phyloP scores from a whole-genome alignment of 805 yeast genomes.

The Grigorovia humatica region DNA sequence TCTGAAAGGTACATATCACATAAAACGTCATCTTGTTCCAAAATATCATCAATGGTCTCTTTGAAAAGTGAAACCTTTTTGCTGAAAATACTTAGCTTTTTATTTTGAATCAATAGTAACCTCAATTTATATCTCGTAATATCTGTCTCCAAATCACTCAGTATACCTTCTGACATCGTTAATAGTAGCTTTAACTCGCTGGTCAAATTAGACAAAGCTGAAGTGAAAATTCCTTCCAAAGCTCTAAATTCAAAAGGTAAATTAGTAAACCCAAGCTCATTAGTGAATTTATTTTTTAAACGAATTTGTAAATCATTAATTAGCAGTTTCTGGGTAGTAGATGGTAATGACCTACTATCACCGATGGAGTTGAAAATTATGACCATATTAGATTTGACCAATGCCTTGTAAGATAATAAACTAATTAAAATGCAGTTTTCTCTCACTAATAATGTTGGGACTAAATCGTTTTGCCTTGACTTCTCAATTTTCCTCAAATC shows the following conservation, averaged over 20 bases:
- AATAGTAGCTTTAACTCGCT: slow-evolving; percentile 82
- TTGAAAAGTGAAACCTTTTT: slow-evolving; percentile 77
- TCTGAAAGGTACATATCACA: slow-evolving; percentile 74
- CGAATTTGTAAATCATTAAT: slow-evolving; percentile 16
- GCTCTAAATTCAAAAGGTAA: slow-evolving; percentile 89
- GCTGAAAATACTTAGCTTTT: slow-evolving; percentile 70
- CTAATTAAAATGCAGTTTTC: slow-evolving; percentile 65
- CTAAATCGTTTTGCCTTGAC: slow-evolving; percentile 46
- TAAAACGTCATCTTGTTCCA: slow-evolving; percentile 81
- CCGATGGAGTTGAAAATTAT: slow-evolving; percentile 55
- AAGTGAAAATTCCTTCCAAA: slow-evolving; percentile 72
- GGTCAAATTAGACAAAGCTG: slow-evolving; percentile 66
- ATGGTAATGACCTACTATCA: slow-evolving; percentile 17
- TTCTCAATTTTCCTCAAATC: slow-evolving; percentile 85
- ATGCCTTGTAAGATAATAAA: slow-evolving; percentile 68
- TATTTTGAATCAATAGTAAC: slow-evolving; percentile 71
- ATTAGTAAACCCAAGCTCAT: slow-evolving; percentile 19
- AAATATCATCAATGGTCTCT: slow-evolving; percentile 71
- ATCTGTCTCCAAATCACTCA: slow-evolving; percentile 69
- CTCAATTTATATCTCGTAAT: slow-evolving; percentile 73
- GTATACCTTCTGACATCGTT: slow-evolving; percentile 61
- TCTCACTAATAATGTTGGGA: slow-evolving; percentile 73
- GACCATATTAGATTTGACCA: slow-evolving; percentile 63
- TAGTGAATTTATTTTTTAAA: slow-evolving; percentile 16
- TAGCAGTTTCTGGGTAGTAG: slow-evolving; percentile 20